Evolutionary conservation across 2,329 filamentous ascomycete species (phyloP), one percentile per base, ranked within the genome.

Genomic region (Aureobasidium sp.): DNA sequence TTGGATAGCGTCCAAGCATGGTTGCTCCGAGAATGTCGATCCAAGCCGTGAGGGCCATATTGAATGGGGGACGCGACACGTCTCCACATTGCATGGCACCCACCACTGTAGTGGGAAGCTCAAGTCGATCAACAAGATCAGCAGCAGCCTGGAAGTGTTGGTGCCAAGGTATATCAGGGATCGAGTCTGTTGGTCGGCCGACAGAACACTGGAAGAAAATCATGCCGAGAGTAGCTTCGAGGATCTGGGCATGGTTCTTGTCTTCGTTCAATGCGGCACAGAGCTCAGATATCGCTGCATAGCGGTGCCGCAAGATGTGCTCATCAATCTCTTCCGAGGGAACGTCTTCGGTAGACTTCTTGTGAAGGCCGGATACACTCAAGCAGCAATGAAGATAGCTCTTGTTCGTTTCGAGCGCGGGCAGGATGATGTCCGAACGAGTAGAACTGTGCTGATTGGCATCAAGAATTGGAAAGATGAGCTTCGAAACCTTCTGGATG

Each of bases 121-220:
- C 86, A 37, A 97, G 86, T 76, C 90, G 92, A 72, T 89, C 85
- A 29, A 96, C 89, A 59, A 97, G 82, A 68, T 86, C 91, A 67
- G 89, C 88, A 25, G 88, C 93, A 3, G 92, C 92, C 73, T 95
- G 89, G 78, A 97, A 97, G 78, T 99, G 94, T 73, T 96, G 90
- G 77, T 93, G 90, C 94, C 94, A 99, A 27, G 92, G 87, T 68
- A 97, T 96, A 72, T 97, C 92, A 16, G 90, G 88, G 29, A 97
- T 84, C 50, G 83, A 83, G 71, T 97, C 91, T 68, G 94, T 88
- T 39, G 88, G 86, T 68, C 90, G 85, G 59, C 93, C 93, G 66
- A 97, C 93, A 30, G 90, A 88, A 77, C 89, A 94, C 72, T 96
- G 91, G 79, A 97, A 95, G 78, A 96, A 94, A 73, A 97, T 96